Evolutionary conservation across 306 rosid genomes (phyloP), one percentile per base, ranked within the genome.

Genomic region (Rubus idaeus): DNA sequence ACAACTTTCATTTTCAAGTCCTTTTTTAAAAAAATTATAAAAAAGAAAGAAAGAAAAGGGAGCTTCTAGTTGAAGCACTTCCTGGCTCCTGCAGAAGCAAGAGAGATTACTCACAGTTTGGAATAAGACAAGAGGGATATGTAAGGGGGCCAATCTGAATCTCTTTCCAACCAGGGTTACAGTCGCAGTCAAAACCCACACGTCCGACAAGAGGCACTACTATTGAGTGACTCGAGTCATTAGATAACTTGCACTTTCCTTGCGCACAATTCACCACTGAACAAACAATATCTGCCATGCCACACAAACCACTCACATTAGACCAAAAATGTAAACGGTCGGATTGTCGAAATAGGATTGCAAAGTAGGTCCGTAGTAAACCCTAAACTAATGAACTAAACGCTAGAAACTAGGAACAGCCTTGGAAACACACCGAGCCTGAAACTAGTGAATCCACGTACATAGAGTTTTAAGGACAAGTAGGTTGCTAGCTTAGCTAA

Each of bases 211-310:
- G 5, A 6, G 68, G 68, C 21, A 63, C 45, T 9, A 0, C 0
- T 35, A 63, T 16, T 14, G 66, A 63, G 4, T 78, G 89, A 30
- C 66, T 60, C 11, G 66, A 70, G 60, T 47, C 63, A 58, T 47
- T 71, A 45, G 89, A 80, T 35, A 66, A 52, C 75, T 65, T 81
- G 81, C 85, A 86, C 42, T 47, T 71, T 81, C 89, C 87, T 78
- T 81, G 68, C 82, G 81, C 87, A 70, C 89, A 86, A 30, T 79
- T 35, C 51, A 78, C 37, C 41, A 40, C 4, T 39, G 46, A 1
- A 77, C 84, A 86, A n/a, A 17, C 85, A 53, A 6, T 20, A 50
- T 37, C 77, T 69, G 17, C 70, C 21, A 55, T 7, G 16, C 17
- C 50, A 23, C 10, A 16, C 45, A 71, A 8, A 63, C 39, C 13